Evolutionary conservation across 2,329 filamentous ascomycete species (phyloP), one percentile per base, ranked within the genome.

Genomic region (Talaromyces islandicus): DNA sequence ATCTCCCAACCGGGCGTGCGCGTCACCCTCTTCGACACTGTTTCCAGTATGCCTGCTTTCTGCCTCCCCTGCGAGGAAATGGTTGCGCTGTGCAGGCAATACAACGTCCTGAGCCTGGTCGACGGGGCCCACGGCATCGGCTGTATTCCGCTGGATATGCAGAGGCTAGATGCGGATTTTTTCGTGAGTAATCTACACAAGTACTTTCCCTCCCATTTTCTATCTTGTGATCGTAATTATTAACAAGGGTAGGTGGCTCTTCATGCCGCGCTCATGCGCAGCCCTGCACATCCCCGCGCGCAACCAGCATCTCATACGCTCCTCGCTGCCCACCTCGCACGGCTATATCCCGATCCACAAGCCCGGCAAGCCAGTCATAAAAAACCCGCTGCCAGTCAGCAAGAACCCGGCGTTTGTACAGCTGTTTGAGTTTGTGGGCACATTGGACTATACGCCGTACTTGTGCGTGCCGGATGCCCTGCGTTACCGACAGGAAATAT

Each of bases 61-160:
- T 78, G 87, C 1, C 85, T 96, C 65, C 93, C 92, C 0, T 96
- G 89, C 74, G 86, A 92, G 71, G 75, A 73, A 0, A 75, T 96
- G 61, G 81, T 83, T 1, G 71, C 73, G 4, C 79, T 83, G 0
- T 96, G 92, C 71, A 82, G 80, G 52, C 82, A 87, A 60, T 78
- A 87, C 24, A 85, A 83, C 0, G 78, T 97, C 1, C 70, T 94
- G 56, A 92, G 88, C 66, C 78, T 91, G 21, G 79, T 97, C 41
- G 93, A 97, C 71, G 92, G 85, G 17, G 93, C 93, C 0, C 93
- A 97, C 73, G 88, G 88, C 0, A 77, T 96, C 24, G 93, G 93
- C 2, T 88, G 94, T 73, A 81, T 96, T 7, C 79, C 83, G 1
- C 73, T 97, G 7, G 85, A 95, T 71, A 76, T 97, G 17, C 64